A percentile compares a stretch with the other conserved stretches of the same genome.
Evolutionary conservation across 768 basidiomycete species (phyloP).

Genomic region (Pulveroboletus sp.): DNA sequence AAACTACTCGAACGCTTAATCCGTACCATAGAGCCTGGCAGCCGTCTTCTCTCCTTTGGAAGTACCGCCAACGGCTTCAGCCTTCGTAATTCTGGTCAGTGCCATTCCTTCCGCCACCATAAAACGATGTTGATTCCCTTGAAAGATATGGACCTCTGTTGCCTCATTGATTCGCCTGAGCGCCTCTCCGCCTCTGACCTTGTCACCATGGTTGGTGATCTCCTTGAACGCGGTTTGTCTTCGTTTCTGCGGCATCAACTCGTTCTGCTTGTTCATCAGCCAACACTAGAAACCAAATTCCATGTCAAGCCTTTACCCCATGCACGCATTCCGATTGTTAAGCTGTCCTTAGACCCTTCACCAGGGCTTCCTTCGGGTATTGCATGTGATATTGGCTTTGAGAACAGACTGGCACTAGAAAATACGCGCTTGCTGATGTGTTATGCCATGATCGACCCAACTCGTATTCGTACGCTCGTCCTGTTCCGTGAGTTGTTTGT

Average conservation of each 20-base stretch:
- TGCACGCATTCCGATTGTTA: slow-evolving; percentile 98
- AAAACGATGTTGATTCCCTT: slow-evolving; percentile 6
- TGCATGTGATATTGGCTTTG: slow-evolving; percentile 97
- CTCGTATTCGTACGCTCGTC: slow-evolving; percentile 88
- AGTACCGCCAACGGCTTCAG: slow-evolving; percentile 97
- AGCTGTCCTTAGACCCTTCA: slow-evolving; percentile 87
- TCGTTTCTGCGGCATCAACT: background rate
- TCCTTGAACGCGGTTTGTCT: slow-evolving; percentile 83
- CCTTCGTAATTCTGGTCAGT: slow-evolving; percentile 85
- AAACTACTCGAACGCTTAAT: slow-evolving; percentile 94
- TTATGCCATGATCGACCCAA: slow-evolving; percentile 95
- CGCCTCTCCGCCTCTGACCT: slow-evolving; percentile 80
- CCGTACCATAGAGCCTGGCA: slow-evolving; percentile 89
- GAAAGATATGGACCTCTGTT: slow-evolving; percentile 97
- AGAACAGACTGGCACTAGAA: slow-evolving; percentile 94
- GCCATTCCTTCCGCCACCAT: slow-evolving; percentile 4
- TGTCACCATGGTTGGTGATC: slow-evolving; percentile 88
- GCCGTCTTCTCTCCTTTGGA: slow-evolving; percentile 88
- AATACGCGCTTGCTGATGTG: slow-evolving; percentile 95
- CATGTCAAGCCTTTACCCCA: slow-evolving; percentile 94
- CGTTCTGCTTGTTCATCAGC: slow-evolving; percentile 11
- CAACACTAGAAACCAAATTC: slow-evolving; percentile 80
- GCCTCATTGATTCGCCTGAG: slow-evolving; percentile 85
- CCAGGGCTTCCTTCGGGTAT: slow-evolving; percentile 80
- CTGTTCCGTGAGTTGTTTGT: slow-evolving; percentile 78